Conservation (phyloP, 2,329 filamentous ascomycete species). For the Phialophora verrucosa region DNA sequence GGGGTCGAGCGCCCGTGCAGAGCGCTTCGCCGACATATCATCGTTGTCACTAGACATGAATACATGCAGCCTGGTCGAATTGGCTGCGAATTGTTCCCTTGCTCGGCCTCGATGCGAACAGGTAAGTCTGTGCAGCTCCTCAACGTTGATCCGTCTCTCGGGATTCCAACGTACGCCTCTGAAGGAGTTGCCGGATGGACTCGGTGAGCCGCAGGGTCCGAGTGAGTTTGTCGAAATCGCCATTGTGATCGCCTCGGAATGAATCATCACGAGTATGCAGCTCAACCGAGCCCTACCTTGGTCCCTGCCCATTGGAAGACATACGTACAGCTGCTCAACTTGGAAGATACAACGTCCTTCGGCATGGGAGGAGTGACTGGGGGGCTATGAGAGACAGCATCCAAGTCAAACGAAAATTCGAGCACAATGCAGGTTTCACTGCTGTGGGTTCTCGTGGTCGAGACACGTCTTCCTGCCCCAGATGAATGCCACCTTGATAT, state of each 20-base stretch:
- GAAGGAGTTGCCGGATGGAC: neutral
- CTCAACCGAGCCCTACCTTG: neutral
- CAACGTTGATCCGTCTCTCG: neutral
- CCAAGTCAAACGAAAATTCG: neutral
- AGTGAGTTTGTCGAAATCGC: neutral
- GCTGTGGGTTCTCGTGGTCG: neutral
- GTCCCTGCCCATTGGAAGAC: neutral
- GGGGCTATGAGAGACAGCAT: neutral
- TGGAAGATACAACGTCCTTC: neutral
- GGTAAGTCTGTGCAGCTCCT: neutral
- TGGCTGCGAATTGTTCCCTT: neutral
- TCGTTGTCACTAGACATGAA: neutral
- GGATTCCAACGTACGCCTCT: neutral
- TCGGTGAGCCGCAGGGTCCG: neutral
- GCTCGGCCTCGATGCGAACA: neutral
- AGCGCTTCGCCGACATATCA: constrained; percentile 17
- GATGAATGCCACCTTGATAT: neutral
- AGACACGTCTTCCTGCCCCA: neutral
- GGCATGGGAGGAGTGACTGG: neutral
- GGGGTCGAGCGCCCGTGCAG: neutral
- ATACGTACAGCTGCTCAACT: neutral
- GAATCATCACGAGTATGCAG: neutral
- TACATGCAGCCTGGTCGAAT: neutral
- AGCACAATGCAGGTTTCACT: neutral
- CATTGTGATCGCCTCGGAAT: neutral